phyloP scores from a whole-genome alignment of 1,139 yeast genomes.

The Groenewaldozyma auringiensis region DNA sequence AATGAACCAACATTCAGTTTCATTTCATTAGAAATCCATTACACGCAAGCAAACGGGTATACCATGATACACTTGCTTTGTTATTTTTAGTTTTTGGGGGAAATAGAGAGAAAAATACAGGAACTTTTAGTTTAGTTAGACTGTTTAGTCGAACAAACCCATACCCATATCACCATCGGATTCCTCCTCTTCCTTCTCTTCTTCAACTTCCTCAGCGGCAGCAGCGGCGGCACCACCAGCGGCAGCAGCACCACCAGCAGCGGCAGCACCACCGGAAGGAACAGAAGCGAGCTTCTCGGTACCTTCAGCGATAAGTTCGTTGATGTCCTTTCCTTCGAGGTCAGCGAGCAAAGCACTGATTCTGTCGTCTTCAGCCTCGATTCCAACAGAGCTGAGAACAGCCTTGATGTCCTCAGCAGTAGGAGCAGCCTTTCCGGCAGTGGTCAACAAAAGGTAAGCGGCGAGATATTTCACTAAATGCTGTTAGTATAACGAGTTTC shows the following conservation, averaged over 20 bases:
- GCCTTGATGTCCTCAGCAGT: slow-evolving; percentile 86
- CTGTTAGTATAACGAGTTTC: slow-evolving; percentile 4
- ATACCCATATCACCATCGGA: slow-evolving; percentile 49
- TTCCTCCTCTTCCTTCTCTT: slow-evolving; percentile 57
- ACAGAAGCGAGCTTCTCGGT: slow-evolving; percentile 90
- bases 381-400: slow-evolving; percentile 88
- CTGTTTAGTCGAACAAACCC: slow-evolving; percentile 39
- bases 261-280: slow-evolving; percentile 96
- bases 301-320: slow-evolving; percentile 94
- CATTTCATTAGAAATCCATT: background rate
- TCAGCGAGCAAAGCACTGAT: slow-evolving; percentile 77
- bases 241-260: slow-evolving; percentile 62
- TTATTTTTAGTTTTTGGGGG: too few species aligned
- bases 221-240: slow-evolving; percentile 62
- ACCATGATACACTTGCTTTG: too few species aligned
- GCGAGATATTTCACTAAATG: slow-evolving; percentile 41
- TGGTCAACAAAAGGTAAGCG: slow-evolving; percentile 41
- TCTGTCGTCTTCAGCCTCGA: slow-evolving; percentile 90
- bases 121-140: too few species aligned
- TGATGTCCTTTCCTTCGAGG: slow-evolving; percentile 88
- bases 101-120: too few species aligned
- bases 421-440: slow-evolving; percentile 58
- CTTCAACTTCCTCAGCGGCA: slow-evolving; percentile 65
- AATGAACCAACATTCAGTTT: background rate
- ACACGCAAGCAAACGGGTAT: background rate